Evolutionary conservation across 495 filamentous ascomycete genomes (phyloP).

Genomic region (Aspergillus heteromorphus): DNA sequence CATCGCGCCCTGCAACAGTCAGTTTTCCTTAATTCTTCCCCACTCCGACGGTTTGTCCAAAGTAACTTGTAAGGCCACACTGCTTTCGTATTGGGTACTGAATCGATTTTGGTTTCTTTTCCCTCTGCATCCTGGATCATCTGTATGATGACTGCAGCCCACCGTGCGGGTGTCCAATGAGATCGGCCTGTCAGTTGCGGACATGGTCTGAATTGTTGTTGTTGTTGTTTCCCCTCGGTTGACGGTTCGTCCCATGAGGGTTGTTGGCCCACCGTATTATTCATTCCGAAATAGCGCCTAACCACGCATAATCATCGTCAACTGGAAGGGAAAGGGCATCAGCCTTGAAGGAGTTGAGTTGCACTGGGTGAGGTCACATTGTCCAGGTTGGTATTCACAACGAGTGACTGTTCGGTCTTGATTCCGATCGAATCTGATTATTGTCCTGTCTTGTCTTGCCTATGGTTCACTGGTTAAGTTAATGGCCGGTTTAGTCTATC

Average conservation of each 20-base stretch:
- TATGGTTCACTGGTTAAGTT: no score
- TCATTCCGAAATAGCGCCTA: background rate
- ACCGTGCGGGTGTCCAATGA: conserved; percentile 14
- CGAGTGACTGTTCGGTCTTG: background rate
- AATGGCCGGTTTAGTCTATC: conserved; percentile 5
- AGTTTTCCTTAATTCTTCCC: background rate
- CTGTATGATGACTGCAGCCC: conserved; percentile 7
- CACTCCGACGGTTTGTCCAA: conserved; percentile 1
- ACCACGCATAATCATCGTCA: background rate
- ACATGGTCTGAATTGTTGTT: background rate
- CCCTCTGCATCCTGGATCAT: background rate
- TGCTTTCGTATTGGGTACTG: no score
- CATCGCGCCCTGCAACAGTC: background rate
- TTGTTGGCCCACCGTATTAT: background rate
- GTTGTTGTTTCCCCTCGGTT: background rate
- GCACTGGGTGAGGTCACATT: background rate
- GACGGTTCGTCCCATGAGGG: conserved; percentile 8
- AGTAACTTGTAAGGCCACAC: no score
- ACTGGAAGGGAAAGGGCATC: background rate
- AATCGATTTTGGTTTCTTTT: background rate
- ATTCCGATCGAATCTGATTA: no score
- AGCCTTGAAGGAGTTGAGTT: no score
- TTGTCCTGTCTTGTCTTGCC: background rate
- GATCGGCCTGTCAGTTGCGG: background rate
- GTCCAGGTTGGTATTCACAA: background rate